These are phyloP conservation scores for Pseudogymnoascus sp. DNA, from an alignment of 2,329 filamentous ascomycete genomes.

Conservation along the genomic window DNA sequence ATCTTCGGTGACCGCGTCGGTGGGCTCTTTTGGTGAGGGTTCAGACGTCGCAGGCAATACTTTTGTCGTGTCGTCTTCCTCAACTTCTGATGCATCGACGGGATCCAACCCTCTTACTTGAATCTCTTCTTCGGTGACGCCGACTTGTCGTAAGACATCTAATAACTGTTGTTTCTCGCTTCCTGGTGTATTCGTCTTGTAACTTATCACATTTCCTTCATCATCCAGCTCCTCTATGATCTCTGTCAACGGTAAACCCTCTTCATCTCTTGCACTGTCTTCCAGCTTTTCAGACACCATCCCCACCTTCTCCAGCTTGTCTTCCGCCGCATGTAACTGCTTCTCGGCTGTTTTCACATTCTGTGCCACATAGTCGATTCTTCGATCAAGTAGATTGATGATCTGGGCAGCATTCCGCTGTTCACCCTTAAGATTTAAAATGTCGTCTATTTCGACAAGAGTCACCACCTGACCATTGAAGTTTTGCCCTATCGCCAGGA, in stretches of 20 bases:
- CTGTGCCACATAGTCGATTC: constrained; percentile 82
- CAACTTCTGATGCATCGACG: background rate
- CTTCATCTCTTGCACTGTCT: constrained; percentile 56
- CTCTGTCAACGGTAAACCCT: constrained; percentile 72
- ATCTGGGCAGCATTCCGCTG: constrained; percentile 54
- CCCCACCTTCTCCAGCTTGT: constrained; percentile 58
- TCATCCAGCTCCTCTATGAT: constrained; percentile 91
- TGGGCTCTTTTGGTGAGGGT: background rate
- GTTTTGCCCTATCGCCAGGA: constrained; percentile 44
- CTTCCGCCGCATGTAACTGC: constrained; percentile 56
- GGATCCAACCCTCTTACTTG: constrained; percentile 1
- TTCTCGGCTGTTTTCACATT: constrained; percentile 71
- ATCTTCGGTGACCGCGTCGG: background rate
- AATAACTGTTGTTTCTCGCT: constrained; percentile 59
- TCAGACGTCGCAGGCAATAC: background rate
- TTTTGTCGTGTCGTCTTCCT: background rate
- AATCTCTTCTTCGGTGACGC: constrained; percentile 41
- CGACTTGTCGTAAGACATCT: constrained; percentile 70
- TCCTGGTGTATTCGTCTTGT: constrained; percentile 57
- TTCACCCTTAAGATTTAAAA: constrained; percentile 32
- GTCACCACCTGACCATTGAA: constrained; percentile 55
- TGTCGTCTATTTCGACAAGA: constrained; percentile 46
- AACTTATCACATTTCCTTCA: constrained; percentile 72
- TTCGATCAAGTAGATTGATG: constrained; percentile 57
- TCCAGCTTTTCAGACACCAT: constrained; percentile 52